Percentiles rank a stretch among this genome's conserved stretches.
Conservation (phyloP, 116 monocot species). For the Dioscorea cayenensis region DNA sequence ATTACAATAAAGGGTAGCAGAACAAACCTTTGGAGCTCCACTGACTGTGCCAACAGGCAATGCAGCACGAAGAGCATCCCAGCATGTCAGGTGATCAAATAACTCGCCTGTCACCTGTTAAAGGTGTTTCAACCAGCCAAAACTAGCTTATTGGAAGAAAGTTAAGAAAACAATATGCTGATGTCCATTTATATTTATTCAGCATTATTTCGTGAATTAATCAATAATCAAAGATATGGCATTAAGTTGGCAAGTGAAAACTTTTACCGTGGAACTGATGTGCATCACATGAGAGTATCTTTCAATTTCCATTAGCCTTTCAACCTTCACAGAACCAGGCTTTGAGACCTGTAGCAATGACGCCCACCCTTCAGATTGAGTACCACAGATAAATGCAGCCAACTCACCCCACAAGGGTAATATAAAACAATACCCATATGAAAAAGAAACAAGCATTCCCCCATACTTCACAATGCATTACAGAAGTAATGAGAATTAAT, state of each 20-base stretch:
- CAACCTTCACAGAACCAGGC: conserved; percentile 76
- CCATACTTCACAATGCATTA: not conserved
- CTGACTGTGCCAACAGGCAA: conserved; percentile 96
- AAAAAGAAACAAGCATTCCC: not conserved
- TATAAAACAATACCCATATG: not conserved
- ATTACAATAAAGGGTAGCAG: not conserved
- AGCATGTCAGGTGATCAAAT: conserved; percentile 62
- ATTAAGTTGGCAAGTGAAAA: conserved; percentile 9
- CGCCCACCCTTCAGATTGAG: not conserved
- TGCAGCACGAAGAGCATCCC: conserved; percentile 92
- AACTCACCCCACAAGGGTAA: not conserved
- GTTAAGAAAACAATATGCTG: too few species aligned
- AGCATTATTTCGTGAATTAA: too few species aligned
- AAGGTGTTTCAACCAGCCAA: not conserved
- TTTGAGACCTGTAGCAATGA: conserved; percentile 63
- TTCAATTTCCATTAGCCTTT: conserved; percentile 86
- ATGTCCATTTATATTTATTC: too few species aligned
- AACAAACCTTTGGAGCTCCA: conserved; percentile 86
- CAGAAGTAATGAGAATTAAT: too few species aligned
- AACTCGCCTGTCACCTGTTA: conserved; percentile 77
- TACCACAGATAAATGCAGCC: not conserved
- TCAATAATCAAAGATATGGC: not conserved
- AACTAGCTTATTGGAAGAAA: too few species aligned
- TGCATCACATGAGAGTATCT: conserved; percentile 96
- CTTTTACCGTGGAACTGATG: conserved; percentile 83